These are phyloP conservation scores for Pichia manshurica DNA, from an alignment of 805 yeast species.

Conservation along the genomic window DNA sequence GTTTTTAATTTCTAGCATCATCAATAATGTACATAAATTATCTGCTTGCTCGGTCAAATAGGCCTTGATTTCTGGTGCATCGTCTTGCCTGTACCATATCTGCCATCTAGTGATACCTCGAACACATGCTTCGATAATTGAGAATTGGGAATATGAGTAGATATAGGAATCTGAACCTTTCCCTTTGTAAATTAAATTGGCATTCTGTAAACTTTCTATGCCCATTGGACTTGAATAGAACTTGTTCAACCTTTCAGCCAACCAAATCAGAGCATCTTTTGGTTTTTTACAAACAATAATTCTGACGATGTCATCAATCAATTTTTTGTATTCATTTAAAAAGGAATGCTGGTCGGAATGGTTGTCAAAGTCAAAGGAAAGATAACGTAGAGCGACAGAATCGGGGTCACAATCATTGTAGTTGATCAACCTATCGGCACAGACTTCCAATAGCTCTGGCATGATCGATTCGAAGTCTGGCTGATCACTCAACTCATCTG, in stretches of 20 bases:
- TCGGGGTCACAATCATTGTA: slow-evolving; percentile 65
- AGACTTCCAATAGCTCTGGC: slow-evolving; percentile 64
- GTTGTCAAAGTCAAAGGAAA: slow-evolving; percentile 86
- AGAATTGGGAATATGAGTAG: slow-evolving; percentile 74
- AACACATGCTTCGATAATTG: slow-evolving; percentile 81
- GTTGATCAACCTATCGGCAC: slow-evolving; percentile 73
- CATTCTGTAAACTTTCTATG: slow-evolving; percentile 49
- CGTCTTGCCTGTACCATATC: slow-evolving; percentile 71
- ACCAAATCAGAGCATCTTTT: slow-evolving; percentile 74
- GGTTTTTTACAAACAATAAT: slow-evolving; percentile 83
- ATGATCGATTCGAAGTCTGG: slow-evolving; percentile 50
- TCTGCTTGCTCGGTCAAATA: slow-evolving; percentile 54
- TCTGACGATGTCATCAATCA: slow-evolving; percentile 86
- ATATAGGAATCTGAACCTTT: slow-evolving; percentile 63
- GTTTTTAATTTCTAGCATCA: slow-evolving; percentile 70
- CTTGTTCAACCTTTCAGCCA: slow-evolving; percentile 62
- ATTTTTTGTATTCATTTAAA: slow-evolving; percentile 70
- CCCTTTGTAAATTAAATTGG: slow-evolving; percentile 48
- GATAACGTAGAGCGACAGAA: slow-evolving; percentile 54
- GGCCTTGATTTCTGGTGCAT: slow-evolving; percentile 46
- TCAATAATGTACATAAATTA: slow-evolving; percentile 63
- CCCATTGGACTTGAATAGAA: slow-evolving; percentile 74
- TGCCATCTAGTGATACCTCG: slow-evolving; percentile 95
- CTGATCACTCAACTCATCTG: slow-evolving; percentile 63
- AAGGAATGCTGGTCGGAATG: slow-evolving; percentile 73